Base-by-base conservation (phyloP, 352 stramenopile species). In the Phytophthora foliorum region DNA sequence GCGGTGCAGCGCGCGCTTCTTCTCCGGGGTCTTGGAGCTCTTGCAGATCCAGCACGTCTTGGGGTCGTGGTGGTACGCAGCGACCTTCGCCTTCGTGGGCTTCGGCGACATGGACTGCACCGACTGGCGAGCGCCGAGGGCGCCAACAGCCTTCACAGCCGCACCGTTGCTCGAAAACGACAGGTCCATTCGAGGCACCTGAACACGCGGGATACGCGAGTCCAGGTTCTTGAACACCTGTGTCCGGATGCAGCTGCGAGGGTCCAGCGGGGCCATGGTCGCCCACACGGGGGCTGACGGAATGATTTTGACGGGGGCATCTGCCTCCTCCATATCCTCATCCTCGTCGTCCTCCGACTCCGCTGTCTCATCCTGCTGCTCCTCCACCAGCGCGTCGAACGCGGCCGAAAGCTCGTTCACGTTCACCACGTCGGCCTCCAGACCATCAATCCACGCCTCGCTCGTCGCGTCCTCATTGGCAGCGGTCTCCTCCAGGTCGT, bases 11-110 rank as follows among this genome's bases (percentile, higher is more conserved):
- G 84, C 88, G 39, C 80, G 85, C 83, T 95, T 94, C 67, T 87
- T 88, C 64, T 93, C 85, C 34, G 82, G 58, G 45, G 86, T 91
- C 77, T 94, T 95, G 45, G 75, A 80, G 48, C 84, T 93, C 81
- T 94, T 94, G 84, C 88, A 95, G 61, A 95, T 92, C 88, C 88
- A 95, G 84, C 88, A 95, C 57, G 81, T 89, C 59, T 78, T 72
- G 14, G 86, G 66, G 72, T 94, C 79, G 69, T 95, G 88, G 24
- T 78, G 63, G 74, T 93, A 94, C 59, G 76, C 72, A 3, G 72
- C 50, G 31, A 77, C 50, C 57, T 89, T 94, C 48, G 75, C 71
- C 38, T 79, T 75, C 73, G 78, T 69, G 10, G 57, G 60, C 76
- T 81, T 88, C 4, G 83, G 80, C 34, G 80, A 92, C 66, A 87